Percentiles rank a stretch among this genome's conserved stretches.
Evolutionary conservation across 805 yeast species (phyloP).

Genomic region (Wickerhamiella azymoides): DNA sequence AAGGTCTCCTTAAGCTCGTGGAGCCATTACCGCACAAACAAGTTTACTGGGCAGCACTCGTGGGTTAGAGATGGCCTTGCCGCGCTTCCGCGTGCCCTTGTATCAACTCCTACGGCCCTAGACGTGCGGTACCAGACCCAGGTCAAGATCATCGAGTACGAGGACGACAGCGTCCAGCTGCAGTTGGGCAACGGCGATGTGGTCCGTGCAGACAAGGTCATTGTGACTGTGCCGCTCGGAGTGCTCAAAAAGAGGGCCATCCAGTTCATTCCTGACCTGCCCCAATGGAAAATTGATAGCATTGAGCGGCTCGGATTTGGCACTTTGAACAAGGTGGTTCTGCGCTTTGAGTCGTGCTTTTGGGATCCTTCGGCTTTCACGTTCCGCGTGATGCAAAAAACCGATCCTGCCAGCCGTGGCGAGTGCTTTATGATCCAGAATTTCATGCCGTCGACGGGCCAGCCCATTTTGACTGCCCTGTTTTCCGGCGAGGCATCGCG

Average conservation of each 20-base stretch:
- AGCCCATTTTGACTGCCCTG: conserved; percentile 29
- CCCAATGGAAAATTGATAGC: conserved; percentile 29
- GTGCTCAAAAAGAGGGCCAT: conserved; percentile 27
- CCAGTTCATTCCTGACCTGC: conserved; percentile 30
- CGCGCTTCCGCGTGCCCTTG: conserved; percentile 27
- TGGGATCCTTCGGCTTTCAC: conserved; percentile 27
- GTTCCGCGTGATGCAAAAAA: conserved; percentile 22
- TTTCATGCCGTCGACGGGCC: conserved; percentile 24
- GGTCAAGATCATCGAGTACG: conserved; percentile 28
- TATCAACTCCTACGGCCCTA: conserved; percentile 26
- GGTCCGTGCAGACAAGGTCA: conserved; percentile 29
- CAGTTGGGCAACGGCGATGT: conserved; percentile 28
- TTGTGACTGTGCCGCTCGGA: conserved; percentile 30
- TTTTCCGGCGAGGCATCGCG: conserved; percentile 29
- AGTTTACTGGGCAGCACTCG: conserved; percentile 29
- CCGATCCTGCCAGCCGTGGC: conserved; percentile 21
- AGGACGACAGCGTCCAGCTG: conserved; percentile 23
- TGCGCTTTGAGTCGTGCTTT: conserved; percentile 27
- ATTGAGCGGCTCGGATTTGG: conserved; percentile 30
- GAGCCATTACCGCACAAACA: conserved; percentile 31
- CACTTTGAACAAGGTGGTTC: conserved; percentile 27
- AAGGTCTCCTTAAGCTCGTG: conserved; percentile 27
- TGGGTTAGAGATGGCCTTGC: conserved; percentile 28
- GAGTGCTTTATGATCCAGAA: conserved; percentile 29
- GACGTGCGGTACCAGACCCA: conserved; percentile 29